Evolutionary conservation across 83 land plant species (phyloP).

Genomic region (Isoetes engelmannii): DNA sequence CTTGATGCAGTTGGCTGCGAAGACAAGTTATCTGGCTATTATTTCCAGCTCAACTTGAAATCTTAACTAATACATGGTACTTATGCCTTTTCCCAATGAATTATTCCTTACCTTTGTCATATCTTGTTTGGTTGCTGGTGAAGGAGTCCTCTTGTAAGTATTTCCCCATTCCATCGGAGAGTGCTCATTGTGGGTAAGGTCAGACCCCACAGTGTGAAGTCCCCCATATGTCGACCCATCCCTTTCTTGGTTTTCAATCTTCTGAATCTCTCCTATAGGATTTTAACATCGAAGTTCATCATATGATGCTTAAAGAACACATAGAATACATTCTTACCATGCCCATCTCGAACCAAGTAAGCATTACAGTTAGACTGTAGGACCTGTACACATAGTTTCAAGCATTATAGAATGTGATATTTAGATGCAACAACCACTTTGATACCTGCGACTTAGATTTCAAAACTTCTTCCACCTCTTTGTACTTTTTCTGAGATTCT

Average conservation of each 20-base stretch:
- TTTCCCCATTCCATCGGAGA: constrained; percentile 6
- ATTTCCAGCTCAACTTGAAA: background rate
- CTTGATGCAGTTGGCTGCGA: constrained; percentile 35
- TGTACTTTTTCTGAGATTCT: constrained; percentile 34
- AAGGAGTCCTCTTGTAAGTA: constrained; percentile 36
- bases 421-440: background rate
- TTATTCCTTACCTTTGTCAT: background rate
- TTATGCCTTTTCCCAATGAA: background rate
- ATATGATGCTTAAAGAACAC: background rate
- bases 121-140: constrained; percentile 36
- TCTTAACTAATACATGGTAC: background rate
- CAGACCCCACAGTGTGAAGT: constrained; percentile 65
- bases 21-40: background rate
- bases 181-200: constrained; percentile 42
- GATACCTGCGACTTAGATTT: constrained; percentile 32
- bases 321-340: background rate
- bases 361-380: background rate
- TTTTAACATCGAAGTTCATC: background rate
- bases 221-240: constrained; percentile 49
- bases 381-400: background rate
- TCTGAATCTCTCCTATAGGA: constrained; percentile 8
- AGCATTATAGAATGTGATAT: background rate
- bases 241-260: constrained; percentile 5
- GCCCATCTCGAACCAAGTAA: background rate
- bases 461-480: constrained; percentile 43